Conservation (phyloP, 129 eudicot genomes). For the Lactuca saligna region DNA sequence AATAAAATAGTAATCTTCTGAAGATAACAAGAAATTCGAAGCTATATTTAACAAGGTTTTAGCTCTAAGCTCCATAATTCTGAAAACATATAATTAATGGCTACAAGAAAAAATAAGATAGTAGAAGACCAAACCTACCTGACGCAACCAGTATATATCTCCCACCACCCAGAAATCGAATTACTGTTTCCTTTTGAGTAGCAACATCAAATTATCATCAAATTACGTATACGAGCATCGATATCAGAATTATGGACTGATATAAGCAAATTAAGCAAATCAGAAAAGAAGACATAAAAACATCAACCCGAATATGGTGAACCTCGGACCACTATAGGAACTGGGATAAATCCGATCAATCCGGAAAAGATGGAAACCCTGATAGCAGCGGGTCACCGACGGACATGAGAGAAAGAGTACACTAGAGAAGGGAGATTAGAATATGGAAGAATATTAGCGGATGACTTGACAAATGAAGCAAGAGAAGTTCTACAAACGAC, state of each 20-base stretch:
- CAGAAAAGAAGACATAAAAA: too few relatives aligned
- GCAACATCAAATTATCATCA: conserved; percentile 3
- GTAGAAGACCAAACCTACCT: background rate
- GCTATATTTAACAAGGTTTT: background rate
- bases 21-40: conserved; percentile 1
- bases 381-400: background rate
- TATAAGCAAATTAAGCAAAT: background rate
- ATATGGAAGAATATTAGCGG: background rate
- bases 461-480: too few relatives aligned
- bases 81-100: background rate
- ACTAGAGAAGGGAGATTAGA: background rate
- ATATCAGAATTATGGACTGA: background rate
- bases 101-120: background rate
- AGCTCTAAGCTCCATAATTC: conserved; percentile 6
- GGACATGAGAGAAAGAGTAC: background rate
- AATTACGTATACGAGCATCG: background rate
- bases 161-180: conserved; percentile 2
- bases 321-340: conserved; percentile 3
- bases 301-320: conserved; percentile 6
- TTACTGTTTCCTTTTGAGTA: conserved; percentile 5
- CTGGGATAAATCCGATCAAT: conserved; percentile 1
- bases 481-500: too few relatives aligned
- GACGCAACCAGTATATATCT: background rate
- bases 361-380: background rate
- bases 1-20: too few relatives aligned